Evolutionary conservation across 2,329 filamentous ascomycete species (phyloP), one percentile per base, ranked within the genome.

Genomic region (Iodosphaeria phyllophila): DNA sequence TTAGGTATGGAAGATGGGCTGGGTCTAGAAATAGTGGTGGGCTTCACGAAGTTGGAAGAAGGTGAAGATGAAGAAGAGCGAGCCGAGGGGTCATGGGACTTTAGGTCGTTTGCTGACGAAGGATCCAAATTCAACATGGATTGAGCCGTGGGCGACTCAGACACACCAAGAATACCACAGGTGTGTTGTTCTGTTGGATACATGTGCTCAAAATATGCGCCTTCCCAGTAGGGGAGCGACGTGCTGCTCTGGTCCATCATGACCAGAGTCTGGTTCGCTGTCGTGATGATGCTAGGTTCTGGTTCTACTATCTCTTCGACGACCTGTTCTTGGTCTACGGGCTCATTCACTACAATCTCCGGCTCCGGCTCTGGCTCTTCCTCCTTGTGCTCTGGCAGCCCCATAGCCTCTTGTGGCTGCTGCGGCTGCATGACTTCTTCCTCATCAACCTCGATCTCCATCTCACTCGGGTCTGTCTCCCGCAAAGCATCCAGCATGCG

Each of bases 401-500:
- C 23, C 29, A 35, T 35, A n/a, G 20, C 36, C n/a, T n/a, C n/a
- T n/a, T n/a, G n/a, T n/a, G n/a, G n/a, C n/a, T n/a, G n/a, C n/a
- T n/a, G n/a, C n/a, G n/a, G n/a, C n/a, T n/a, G n/a, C n/a, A n/a
- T n/a, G 26, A 8, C 41, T 30, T 54, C 50, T 22, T 60, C 56
- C 21, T 66, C 57, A 10, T 76, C 69, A n/a, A 73, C 65, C 28
- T 66, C 65, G 10, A 61, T 35, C 15, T 32, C 30, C 3, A 27
- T 12, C 9, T 32, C 30, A 15, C 17, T 56, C 20, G 60, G 56
- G 34, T 91, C 80, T 28, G 78, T 74, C 28, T 92, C 78, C 43
- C 86, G 82, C 55, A 78, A 80, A 28, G 86, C 84, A 44, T 98
- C 83, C 39, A 95, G 69, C 72, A 98, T 77, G 57, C 92, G 89